A percentile compares a stretch with the other conserved stretches of the same genome.
phyloP scores from a whole-genome alignment of 2,329 filamentous ascomycete genomes.

The Calonectria ilicicola region DNA sequence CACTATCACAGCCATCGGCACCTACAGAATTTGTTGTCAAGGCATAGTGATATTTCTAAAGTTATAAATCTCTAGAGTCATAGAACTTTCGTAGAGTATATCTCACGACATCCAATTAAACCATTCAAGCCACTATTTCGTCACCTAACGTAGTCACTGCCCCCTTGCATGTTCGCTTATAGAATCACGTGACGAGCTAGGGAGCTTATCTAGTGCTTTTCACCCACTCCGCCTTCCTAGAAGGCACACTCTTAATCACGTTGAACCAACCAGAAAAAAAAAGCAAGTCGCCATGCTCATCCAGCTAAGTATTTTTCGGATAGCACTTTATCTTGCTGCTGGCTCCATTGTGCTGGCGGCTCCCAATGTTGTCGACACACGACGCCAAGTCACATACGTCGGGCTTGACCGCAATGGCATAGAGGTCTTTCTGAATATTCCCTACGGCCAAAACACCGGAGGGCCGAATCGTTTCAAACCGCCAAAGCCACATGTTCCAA shows the following conservation, averaged over 20 bases:
- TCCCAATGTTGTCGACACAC: background rate
- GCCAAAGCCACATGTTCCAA: background rate
- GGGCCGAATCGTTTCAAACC: background rate
- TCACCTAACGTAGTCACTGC: too few species aligned
- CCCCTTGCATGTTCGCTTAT: too few species aligned
- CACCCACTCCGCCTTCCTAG: too few species aligned
- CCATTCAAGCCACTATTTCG: too few species aligned
- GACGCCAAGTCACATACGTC: background rate
- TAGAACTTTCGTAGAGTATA: background rate
- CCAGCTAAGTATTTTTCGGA: background rate
- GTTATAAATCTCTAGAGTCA: background rate
- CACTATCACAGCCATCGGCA: background rate
- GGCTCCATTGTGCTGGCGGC: background rate
- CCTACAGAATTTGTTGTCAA: background rate
- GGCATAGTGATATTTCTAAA: background rate
- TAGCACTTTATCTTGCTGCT: too few species aligned
- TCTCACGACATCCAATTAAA: too few species aligned
- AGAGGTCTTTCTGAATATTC: background rate
- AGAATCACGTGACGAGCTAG: too few species aligned
- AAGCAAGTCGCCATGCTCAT: background rate
- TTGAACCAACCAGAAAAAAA: too few species aligned
- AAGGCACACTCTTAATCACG: too few species aligned
- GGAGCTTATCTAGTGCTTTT: too few species aligned
- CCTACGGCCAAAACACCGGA: background rate
- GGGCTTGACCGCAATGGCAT: background rate